Conservation (phyloP, 805 yeast genomes). For the Yarrowia yakushimensis region DNA sequence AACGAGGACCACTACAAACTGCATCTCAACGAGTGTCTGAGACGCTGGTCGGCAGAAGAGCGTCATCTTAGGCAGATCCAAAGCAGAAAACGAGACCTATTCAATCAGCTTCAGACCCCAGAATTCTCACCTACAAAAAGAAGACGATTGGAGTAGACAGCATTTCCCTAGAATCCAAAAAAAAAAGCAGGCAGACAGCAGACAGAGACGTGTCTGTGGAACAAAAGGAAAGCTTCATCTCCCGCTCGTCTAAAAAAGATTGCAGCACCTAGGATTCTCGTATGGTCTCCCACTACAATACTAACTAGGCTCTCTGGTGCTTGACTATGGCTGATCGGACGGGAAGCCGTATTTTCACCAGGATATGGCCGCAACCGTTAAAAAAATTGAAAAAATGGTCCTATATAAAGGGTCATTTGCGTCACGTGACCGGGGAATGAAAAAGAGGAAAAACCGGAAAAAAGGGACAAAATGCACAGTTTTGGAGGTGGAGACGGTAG, state of each 20-base stretch:
- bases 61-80: not conserved
- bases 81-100: not conserved
- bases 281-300: constrained; percentile 6
- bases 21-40: not conserved
- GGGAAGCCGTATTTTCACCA: constrained; percentile 6
- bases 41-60: not conserved
- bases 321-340: constrained; percentile 7
- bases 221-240: too few relatives aligned
- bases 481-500: not conserved
- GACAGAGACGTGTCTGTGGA: too few relatives aligned
- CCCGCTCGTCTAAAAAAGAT: not conserved
- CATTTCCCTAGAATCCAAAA: too few relatives aligned
- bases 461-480: too few relatives aligned
- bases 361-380: constrained; percentile 2
- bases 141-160: too few relatives aligned
- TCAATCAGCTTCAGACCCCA: not conserved
- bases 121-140: too few relatives aligned
- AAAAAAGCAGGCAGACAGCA: too few relatives aligned
- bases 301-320: constrained; percentile 2
- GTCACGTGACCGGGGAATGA: not conserved
- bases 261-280: constrained; percentile 10
- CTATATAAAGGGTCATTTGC: not conserved
- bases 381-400: not conserved
- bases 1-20: not conserved
- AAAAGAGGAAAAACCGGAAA: too few relatives aligned